Conservation (phyloP, 1,284 basidiomycete genomes). For the Pyrrhoderma noxium region DNA sequence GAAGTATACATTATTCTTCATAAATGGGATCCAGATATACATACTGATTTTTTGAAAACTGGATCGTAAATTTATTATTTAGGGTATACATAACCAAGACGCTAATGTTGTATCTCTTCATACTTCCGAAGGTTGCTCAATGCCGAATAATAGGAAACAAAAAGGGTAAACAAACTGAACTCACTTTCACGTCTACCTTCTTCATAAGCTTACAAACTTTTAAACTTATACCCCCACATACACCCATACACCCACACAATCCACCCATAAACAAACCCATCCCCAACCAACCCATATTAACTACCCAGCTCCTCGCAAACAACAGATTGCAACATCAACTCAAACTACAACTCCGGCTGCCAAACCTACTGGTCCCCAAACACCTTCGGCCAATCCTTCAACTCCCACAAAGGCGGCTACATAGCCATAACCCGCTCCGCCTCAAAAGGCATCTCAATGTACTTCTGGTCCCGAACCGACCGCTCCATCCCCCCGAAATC, state of each 20-base stretch:
- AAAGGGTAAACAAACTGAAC: conserved; percentile 33
- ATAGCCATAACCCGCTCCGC: conserved; percentile 36
- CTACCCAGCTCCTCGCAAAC: conserved; percentile 26
- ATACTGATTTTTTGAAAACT: background rate
- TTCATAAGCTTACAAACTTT: no score
- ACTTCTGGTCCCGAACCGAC: conserved; percentile 46
- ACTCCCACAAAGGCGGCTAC: conserved; percentile 43
- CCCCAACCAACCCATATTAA: conserved; percentile 1
- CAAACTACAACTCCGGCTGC: conserved; percentile 55
- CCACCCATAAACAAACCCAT: background rate
- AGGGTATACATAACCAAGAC: conserved; percentile 24
- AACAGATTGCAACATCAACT: conserved; percentile 41
- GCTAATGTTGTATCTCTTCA: conserved; percentile 49
- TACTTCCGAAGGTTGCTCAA: conserved; percentile 39
- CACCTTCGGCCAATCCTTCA: conserved; percentile 48
- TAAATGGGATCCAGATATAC: background rate
- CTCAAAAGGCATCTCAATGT: conserved; percentile 38
- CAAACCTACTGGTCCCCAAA: conserved; percentile 38
- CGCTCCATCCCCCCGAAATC: conserved; percentile 34
- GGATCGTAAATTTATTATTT: background rate
- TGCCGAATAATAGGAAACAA: conserved; percentile 33
- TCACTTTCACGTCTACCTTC: no score
- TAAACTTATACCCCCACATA: background rate
- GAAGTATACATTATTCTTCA: conserved; percentile 30
- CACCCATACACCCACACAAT: background rate